Percentiles rank a stretch among this genome's conserved stretches.
Conservation (phyloP, 2,329 filamentous ascomycete genomes). For the Penicillium palitans region DNA sequence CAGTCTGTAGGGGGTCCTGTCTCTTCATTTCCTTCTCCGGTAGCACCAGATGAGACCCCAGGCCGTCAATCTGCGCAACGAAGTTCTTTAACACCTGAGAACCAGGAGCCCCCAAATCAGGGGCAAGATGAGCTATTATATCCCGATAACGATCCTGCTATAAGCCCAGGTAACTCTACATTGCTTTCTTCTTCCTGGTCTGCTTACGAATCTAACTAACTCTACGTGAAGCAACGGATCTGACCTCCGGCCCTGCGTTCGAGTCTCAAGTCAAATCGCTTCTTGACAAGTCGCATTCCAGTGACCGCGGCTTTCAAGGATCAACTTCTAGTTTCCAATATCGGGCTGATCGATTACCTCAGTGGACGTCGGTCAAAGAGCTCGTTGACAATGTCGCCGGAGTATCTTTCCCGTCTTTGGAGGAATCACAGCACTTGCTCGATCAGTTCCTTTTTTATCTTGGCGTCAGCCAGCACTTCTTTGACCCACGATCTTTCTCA, state of each 20-base stretch:
- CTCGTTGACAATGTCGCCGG: slow-evolving; percentile 7
- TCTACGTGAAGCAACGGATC: slow-evolving; percentile 20
- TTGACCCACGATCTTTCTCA: slow-evolving; percentile 23
- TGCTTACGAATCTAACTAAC: neutral
- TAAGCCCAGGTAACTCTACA: slow-evolving; percentile 15
- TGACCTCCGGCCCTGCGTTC: slow-evolving; percentile 22
- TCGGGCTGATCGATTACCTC: neutral
- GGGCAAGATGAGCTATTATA: neutral
- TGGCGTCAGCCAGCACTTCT: slow-evolving; percentile 28
- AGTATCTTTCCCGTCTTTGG: slow-evolving; percentile 13
- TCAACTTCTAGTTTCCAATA: neutral
- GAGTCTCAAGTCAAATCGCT: slow-evolving; percentile 24
- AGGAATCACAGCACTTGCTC: slow-evolving; percentile 23
- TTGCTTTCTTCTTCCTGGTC: neutral
- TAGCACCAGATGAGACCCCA: neutral
- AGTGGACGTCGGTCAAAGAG: slow-evolving; percentile 10
- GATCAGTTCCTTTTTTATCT: slow-evolving; percentile 27
- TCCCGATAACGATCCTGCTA: slow-evolving; percentile 4
- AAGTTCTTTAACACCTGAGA: neutral
- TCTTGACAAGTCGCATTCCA: slow-evolving; percentile 13
- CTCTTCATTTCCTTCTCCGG: neutral
- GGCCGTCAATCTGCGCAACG: neutral
- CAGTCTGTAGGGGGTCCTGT: neutral
- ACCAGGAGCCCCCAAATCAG: neutral
- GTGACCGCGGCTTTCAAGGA: neutral